These are phyloP conservation scores for Lenwebbia sp. DNA, from an alignment of 345 rosid genomes.

Conservation along the genomic window DNA sequence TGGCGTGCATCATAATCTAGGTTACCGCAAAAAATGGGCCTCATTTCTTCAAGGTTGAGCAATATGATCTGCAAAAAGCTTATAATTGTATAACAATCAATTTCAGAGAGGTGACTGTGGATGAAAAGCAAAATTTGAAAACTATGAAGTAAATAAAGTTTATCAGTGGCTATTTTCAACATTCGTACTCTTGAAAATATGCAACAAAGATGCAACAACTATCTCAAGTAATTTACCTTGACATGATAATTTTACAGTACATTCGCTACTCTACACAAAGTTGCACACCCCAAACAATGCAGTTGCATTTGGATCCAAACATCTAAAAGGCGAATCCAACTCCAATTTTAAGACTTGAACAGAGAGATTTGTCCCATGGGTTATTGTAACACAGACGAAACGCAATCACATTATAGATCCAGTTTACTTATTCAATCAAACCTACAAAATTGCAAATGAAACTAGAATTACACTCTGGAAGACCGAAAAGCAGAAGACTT, in stretches of 20 bases:
- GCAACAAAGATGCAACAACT: background rate
- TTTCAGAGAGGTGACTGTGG: background rate
- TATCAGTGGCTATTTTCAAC: background rate
- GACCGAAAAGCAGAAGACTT: background rate
- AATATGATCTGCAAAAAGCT: background rate
- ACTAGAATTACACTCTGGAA: background rate
- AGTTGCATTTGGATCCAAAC: background rate
- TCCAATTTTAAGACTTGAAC: background rate
- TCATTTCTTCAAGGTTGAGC: conserved; percentile 27
- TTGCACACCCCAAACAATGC: background rate
- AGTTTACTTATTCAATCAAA: background rate
- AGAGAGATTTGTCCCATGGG: background rate
- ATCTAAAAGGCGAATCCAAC: background rate
- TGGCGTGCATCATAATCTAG: conserved; percentile 88
- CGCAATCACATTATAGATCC: background rate
- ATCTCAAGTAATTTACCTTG: background rate
- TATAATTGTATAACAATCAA: background rate
- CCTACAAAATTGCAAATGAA: background rate
- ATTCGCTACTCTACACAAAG: background rate
- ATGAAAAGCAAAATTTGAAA: background rate
- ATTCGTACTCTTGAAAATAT: background rate
- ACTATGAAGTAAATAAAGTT: background rate
- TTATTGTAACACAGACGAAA: background rate
- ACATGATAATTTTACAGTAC: background rate
- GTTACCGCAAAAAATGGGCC: conserved; percentile 88